Evolutionary conservation across 176 grass and related monocot species (phyloP), one percentile per base, ranked within the genome.

Genomic region (Guadua angustifolia): DNA sequence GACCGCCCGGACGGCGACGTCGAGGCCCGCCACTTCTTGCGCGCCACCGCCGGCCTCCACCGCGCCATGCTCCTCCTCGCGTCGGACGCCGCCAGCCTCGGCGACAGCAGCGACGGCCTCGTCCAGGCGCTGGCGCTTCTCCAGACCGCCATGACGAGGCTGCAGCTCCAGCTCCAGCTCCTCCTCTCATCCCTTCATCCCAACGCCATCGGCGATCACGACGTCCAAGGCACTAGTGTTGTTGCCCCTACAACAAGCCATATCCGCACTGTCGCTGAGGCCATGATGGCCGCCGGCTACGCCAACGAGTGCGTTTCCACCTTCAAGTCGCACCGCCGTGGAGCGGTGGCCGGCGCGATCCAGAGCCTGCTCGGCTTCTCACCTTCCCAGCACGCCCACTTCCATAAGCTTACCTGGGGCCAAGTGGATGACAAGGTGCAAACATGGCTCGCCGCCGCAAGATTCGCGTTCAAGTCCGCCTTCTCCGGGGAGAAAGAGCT

Each of bases 251-350:
- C n/a, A n/a, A n/a, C 11, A 9, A 5, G 36, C 18, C 14, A 50
- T 50, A 13, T 50, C 47, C 14, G 47, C 47, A 36, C 35, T 36
- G 55, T 77, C 1, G 88, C 61, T 2, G 18, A 83, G 47, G 66
- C 87, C 32, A 94, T 94, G 93, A 69, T 90, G 60, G 58, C 87
- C 45, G 86, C 90, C 18, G 89, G 93, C 2, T 94, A 94, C 19
- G 85, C 87, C 62, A 87, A 76, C 69, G 89, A 94, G 85, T 94
- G 89, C 40, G 17, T 94, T 11, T 45, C 70, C 24, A 77, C 82
- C n/a, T 94, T 85, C 78, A 91, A 90, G 73, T 42, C 63, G 36
- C 51, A 51, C 11, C 87, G 93, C 12, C 83, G 85, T 36, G 35
- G 35, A 36, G 35, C 35, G 1, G 12, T 92, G 9, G 47, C 59